Conservation (phyloP, 2,329 filamentous ascomycete genomes). For the Pyricularia sp. region DNA sequence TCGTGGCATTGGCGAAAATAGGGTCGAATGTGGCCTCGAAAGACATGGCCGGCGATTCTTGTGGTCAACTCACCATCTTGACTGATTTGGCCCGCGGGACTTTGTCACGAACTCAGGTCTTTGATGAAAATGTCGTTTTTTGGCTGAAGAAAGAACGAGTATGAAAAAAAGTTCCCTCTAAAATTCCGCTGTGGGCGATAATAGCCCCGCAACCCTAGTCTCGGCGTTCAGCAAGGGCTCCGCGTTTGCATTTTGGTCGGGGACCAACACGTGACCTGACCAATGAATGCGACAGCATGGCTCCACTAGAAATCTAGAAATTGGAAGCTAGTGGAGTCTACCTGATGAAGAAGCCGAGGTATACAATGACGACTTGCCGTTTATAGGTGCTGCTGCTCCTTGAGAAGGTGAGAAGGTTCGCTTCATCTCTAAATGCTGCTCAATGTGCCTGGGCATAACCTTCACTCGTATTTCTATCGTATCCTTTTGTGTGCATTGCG, state of each 20-base stretch:
- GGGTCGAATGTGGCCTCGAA: not conserved
- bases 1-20: not conserved
- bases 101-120: constrained; percentile 8
- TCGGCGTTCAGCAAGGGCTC: constrained; percentile 5
- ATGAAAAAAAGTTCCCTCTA: constrained; percentile 13
- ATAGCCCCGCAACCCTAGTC: constrained; percentile 26
- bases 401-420: too few species aligned
- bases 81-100: constrained; percentile 40
- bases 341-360: not conserved
- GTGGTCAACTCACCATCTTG: constrained; percentile 60
- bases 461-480: not conserved
- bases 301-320: not conserved
- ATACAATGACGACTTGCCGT: not conserved
- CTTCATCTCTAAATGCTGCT: too few species aligned
- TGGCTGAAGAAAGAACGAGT: constrained; percentile 11
- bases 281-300: not conserved
- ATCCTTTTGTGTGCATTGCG: not conserved
- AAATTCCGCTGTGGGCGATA: constrained; percentile 26
- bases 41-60: constrained; percentile 5
- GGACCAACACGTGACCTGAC: constrained; percentile 13
- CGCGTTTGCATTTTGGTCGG: constrained; percentile 19
- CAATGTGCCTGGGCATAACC: too few species aligned
- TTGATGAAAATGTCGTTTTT: constrained; percentile 9
- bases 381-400: not conserved
- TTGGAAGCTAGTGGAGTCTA: not conserved